Percentiles rank a stretch among this genome's conserved stretches.
These are phyloP conservation scores for Mycena venus DNA, from an alignment of 768 basidiomycete species.

Conservation along the genomic window DNA sequence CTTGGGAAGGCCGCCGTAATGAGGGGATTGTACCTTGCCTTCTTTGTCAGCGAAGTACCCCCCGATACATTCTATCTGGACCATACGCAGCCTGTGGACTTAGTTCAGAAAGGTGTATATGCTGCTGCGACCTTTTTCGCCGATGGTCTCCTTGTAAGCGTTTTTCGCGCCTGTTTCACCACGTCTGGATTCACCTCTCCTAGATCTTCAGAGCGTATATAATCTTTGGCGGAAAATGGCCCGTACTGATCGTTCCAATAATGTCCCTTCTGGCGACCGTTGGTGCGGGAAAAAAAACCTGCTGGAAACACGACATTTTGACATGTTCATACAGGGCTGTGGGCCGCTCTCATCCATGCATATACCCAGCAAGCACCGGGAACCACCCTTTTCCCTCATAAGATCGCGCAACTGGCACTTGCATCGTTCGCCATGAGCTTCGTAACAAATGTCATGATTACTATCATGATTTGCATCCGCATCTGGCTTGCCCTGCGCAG, in stretches of 20 bases:
- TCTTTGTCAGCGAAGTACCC: neutral
- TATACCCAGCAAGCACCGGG: neutral
- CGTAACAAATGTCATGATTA: neutral
- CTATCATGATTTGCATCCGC: neutral
- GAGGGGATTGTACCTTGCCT: neutral
- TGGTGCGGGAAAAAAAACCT: neutral
- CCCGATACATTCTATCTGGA: neutral
- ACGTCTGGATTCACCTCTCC: neutral
- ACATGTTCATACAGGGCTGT: neutral
- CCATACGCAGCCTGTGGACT: neutral
- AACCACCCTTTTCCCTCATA: neutral
- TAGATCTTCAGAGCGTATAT: neutral
- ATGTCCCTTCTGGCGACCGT: neutral
- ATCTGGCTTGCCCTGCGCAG: neutral
- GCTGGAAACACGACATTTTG: neutral
- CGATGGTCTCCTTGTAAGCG: neutral
- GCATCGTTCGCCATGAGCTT: neutral
- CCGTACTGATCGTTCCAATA: neutral
- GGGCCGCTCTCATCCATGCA: neutral
- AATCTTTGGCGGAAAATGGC: neutral
- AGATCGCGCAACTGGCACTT: neutral
- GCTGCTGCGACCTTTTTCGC: neutral
- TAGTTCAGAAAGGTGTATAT: neutral
- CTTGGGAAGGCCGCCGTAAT: neutral
- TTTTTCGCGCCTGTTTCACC: no score